Evolutionary conservation across 106 monocot species (phyloP).

Genomic region (Platanthera zijinensis): DNA sequence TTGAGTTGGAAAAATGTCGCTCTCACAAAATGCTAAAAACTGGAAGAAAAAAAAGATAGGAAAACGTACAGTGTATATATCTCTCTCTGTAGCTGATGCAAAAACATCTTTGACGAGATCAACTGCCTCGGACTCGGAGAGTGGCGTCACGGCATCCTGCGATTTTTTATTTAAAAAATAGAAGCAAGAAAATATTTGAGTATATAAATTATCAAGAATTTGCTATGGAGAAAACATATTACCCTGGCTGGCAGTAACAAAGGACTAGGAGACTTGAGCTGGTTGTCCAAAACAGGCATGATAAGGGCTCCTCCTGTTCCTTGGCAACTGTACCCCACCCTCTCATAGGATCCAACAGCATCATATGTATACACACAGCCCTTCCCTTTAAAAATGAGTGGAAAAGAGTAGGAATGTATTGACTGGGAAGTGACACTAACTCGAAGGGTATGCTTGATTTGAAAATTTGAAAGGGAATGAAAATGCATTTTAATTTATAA

Average conservation of each 20-base stretch:
- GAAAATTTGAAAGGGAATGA: no score
- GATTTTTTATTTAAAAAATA: background rate
- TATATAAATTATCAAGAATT: background rate
- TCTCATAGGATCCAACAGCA: slow-evolving; percentile 97
- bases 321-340: slow-evolving; percentile 85
- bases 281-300: slow-evolving; percentile 96
- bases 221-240: slow-evolving; percentile 9
- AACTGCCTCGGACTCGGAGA: slow-evolving; percentile 78
- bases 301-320: slow-evolving; percentile 76
- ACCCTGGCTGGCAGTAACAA: slow-evolving; percentile 87
- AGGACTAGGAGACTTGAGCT: slow-evolving; percentile 93
- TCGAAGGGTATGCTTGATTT: background rate
- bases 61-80: slow-evolving; percentile 82
- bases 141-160: slow-evolving; percentile 91
- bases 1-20: background rate
- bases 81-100: slow-evolving; percentile 95
- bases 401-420: background rate
- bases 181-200: background rate
- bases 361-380: slow-evolving; percentile 97
- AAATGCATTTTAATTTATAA: no score
- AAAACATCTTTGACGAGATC: slow-evolving; percentile 98
- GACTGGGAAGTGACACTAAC: background rate
- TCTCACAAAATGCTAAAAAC: background rate
- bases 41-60: background rate
- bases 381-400: slow-evolving; percentile 44